Evolutionary conservation across 2,329 filamentous ascomycete genomes (phyloP).

Genomic region (Ascochyta koolunga): DNA sequence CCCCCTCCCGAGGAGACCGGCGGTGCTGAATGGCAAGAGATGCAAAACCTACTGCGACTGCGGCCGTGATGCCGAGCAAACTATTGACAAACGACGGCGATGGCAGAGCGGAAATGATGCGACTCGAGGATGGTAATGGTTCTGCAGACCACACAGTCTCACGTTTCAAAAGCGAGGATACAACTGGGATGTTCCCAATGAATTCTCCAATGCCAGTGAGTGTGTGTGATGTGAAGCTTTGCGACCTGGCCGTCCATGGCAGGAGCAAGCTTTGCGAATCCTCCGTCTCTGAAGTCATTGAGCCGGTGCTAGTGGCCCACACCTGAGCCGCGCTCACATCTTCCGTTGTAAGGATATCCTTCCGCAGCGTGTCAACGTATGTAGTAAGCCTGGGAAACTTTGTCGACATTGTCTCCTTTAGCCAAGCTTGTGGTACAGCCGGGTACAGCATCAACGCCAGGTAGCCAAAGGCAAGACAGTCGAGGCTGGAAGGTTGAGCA

Average conservation of each 20-base stretch:
- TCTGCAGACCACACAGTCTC: constrained; percentile 15
- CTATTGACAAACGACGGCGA: constrained; percentile 36
- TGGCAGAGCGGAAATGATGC: constrained; percentile 32
- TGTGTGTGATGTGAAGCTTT: constrained; percentile 18
- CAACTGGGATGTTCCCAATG: constrained; percentile 28
- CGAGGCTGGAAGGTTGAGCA: constrained; percentile 65
- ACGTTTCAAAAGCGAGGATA: constrained; percentile 28
- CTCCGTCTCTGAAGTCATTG: constrained; percentile 2
- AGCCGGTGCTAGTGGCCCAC: constrained; percentile 33
- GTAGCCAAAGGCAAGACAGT: constrained; percentile 83
- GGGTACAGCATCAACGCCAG: constrained; percentile 73
- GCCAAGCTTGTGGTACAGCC: constrained; percentile 66
- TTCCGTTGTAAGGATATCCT: constrained; percentile 30
- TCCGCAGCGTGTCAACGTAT: constrained; percentile 48
- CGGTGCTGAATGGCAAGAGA: constrained; percentile 41
- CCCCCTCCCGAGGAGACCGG: constrained; percentile 39
- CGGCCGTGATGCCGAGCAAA: constrained; percentile 29
- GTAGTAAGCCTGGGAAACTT: constrained; percentile 52
- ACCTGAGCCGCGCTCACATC: constrained; percentile 31
- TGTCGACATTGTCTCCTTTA: constrained; percentile 61
- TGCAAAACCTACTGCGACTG: constrained; percentile 30
- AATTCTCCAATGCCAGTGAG: constrained; percentile 28
- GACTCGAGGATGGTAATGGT: constrained; percentile 12
- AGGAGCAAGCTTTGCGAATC: constrained; percentile 10
- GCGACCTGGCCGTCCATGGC: constrained; percentile 33